These are phyloP conservation scores for Pinus taeda DNA, from an alignment of 75 land plant species.

Conservation along the genomic window DNA sequence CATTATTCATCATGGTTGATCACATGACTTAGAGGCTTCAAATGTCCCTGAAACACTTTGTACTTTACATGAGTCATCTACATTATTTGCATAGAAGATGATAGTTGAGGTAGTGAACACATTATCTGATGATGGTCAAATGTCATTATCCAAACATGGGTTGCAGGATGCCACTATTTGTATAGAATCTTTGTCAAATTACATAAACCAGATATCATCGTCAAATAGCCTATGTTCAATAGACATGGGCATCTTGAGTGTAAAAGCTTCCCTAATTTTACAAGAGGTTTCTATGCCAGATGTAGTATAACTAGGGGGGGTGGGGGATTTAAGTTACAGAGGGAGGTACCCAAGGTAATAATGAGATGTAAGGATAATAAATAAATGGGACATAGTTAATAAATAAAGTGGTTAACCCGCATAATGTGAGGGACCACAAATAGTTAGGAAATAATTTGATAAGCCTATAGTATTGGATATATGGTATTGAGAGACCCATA, in stretches of 20 bases:
- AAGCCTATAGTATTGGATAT: too few species aligned
- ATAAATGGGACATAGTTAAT: too few species aligned
- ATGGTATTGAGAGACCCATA: too few species aligned
- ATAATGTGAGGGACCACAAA: too few species aligned
- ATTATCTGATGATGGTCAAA: slow-evolving; percentile 44
- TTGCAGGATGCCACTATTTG: slow-evolving; percentile 33
- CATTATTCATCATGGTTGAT: slow-evolving; percentile 33
- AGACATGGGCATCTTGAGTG: slow-evolving; percentile 40
- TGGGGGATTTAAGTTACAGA: too few species aligned
- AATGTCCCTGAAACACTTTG: slow-evolving; percentile 38
- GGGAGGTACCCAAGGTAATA: too few species aligned
- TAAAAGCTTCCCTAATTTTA: slow-evolving; percentile 43
- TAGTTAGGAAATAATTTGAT: too few species aligned
- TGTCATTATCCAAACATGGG: slow-evolving; percentile 27
- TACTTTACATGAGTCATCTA: slow-evolving; percentile 38
- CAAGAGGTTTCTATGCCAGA: too few species aligned
- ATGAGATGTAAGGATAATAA: too few species aligned
- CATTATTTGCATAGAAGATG: slow-evolving; percentile 31
- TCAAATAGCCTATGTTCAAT: slow-evolving; percentile 19
- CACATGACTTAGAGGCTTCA: slow-evolving; percentile 43
- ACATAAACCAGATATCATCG: slow-evolving; percentile 15
- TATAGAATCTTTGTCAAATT: slow-evolving; percentile 31
- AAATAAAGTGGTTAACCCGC: too few species aligned
- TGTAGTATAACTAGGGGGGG: too few species aligned
- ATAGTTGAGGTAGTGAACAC: slow-evolving; percentile 35